Evolutionary conservation across 75 land plant genomes (phyloP), one percentile per base, ranked within the genome.

Genomic region (Larix kaempferi): DNA sequence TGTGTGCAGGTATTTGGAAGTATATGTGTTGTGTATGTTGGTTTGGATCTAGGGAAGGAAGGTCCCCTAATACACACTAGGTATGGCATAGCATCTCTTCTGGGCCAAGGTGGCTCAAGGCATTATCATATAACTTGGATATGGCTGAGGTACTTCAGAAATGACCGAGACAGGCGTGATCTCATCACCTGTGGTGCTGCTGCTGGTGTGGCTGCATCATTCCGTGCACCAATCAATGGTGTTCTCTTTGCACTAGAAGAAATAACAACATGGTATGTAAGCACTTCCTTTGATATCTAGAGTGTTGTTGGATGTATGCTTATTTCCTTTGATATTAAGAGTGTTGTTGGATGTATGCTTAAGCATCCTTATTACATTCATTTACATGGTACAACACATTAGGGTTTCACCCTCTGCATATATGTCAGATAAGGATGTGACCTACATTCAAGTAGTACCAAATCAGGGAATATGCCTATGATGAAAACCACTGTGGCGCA

Each of bases 231-330:
- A 21, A 88, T 95, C 21, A 95, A 95, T 6, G 98, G 98, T 58
- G 98, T 95, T 19, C 80, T 95, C n/a, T 95, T 95, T 77, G 82
- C 98, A 23, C 83, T 95, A 11, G 98, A 95, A 79, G 98, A 95
- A 73, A 90, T 89, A 4, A 82, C 95, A 4, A 85, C 95, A 55
- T 92, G 98, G 88, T 63, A 29, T 80, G 78, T 41, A 35, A 35
- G 3, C 37, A 35, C n/a, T n/a, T n/a, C n/a, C n/a, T n/a, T n/a
- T n/a, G n/a, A n/a, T n/a, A n/a, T n/a, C n/a, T n/a, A n/a, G n/a
- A n/a, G n/a, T n/a, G n/a, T n/a, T n/a, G n/a, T n/a, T n/a, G n/a
- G n/a, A n/a, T n/a, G n/a, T n/a, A n/a, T n/a, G n/a, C n/a, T n/a
- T n/a, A n/a, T n/a, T n/a, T n/a, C n/a, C n/a, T n/a, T n/a, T n/a